Base-by-base conservation (phyloP, 306 rosid species). In the Alnus glutinosa region DNA sequence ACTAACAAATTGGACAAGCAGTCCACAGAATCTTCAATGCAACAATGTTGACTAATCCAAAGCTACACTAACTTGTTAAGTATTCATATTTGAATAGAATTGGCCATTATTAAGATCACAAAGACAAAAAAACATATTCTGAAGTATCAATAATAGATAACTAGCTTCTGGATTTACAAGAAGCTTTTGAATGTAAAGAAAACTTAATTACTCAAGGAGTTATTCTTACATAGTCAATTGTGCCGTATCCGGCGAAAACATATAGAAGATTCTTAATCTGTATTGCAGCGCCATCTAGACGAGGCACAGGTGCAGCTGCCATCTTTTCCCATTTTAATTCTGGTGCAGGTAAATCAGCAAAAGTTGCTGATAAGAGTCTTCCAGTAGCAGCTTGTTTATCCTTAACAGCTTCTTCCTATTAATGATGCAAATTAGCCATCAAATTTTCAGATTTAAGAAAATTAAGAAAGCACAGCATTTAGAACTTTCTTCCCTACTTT, bases 201-300 rank as follows among this genome's bases (percentile, higher is more conserved):
- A 14, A 34, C 66, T 59, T 5, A 6, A 19, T 18, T 19, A 57
- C 30, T 57, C 63, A 34, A 52, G n/a, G 16, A 62, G 68, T 36
- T 28, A 48, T 80, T 36, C 86, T 83, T 80, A 94, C 98, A 74
- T 39, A 63, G 86, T 87, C 87, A 79, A 94, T 85, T 51, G 92
- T 83, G 55, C 93, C 98, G 55, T 94, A 94, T 19, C 98, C 98
- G 9, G 98, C 97, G 67, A 94, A 94, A 28, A 94, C 95, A 28
- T 82, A 94, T 18, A 94, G 83, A 19, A 82, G 93, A 86, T 92
- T 70, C 30, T 86, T 88, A 73, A 94, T 92, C 91, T 94, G 98
- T 76, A 92, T 84, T 7, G 97, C 94, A 49, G 93, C 91, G n/a
- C 98, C 98, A 80, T 94, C 98, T 14, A 94, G 92, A 66, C 97